phyloP scores from a whole-genome alignment of 306 rosid species.

The Dryas alaskensis region DNA sequence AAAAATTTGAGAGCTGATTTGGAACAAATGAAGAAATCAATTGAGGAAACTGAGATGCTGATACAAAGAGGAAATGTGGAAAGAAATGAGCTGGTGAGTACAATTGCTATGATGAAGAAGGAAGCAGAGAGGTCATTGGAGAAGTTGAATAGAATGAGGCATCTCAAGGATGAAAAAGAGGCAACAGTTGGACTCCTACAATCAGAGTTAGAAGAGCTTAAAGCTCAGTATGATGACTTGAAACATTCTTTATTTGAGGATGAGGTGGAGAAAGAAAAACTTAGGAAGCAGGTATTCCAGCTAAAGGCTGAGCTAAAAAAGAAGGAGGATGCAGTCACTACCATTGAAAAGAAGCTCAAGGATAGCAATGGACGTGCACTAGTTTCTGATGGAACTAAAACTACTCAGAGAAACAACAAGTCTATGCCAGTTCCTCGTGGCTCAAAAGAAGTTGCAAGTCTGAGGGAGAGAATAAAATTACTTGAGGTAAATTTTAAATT shows the following conservation, averaged over 20 bases:
- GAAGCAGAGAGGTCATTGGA: conserved; percentile 50
- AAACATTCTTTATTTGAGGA: conserved; percentile 53
- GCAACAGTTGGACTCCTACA: conserved; percentile 36
- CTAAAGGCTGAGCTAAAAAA: conserved; percentile 62
- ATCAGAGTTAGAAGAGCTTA: conserved; percentile 59
- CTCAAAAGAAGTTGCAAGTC: conserved; percentile 58
- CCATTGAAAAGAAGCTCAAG: conserved; percentile 58
- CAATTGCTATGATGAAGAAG: conserved; percentile 51
- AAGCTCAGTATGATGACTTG: conserved; percentile 53
- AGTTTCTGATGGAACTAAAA: conserved; percentile 44
- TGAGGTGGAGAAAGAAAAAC: conserved; percentile 70
- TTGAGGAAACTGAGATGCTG: conserved; percentile 50
- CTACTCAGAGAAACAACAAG: conserved; percentile 41
- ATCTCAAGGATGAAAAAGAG: conserved; percentile 54
- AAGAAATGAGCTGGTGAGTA: conserved; percentile 53
- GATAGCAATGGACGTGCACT: conserved; percentile 43
- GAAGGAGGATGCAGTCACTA: conserved; percentile 55
- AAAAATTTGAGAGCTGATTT: conserved; percentile 43
- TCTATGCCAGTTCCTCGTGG: conserved; percentile 39
- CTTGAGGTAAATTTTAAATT: conserved; percentile 69
- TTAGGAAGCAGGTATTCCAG: conserved; percentile 59
- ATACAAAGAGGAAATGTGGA: conserved; percentile 46
- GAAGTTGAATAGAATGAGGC: conserved; percentile 46
- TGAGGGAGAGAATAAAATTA: conserved; percentile 64
- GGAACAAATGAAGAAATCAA: conserved; percentile 53